Conservation (phyloP, 768 basidiomycete genomes). For the Mycena vulgaris region DNA sequence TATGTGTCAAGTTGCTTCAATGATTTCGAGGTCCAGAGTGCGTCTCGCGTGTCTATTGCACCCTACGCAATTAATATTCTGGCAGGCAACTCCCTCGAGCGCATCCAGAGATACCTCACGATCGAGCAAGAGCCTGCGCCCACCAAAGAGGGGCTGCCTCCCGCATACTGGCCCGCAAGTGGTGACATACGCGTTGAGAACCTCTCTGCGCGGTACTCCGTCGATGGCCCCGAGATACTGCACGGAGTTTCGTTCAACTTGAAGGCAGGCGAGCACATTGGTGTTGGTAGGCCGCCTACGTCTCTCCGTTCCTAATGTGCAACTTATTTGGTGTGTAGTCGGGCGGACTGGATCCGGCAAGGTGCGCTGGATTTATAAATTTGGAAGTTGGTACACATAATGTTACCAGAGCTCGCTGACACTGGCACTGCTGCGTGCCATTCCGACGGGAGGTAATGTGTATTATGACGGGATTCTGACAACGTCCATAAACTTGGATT, state of each 20-base stretch:
- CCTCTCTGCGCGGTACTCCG: conserved; percentile 71
- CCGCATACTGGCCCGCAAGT: conserved; percentile 64
- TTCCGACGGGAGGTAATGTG: conserved; percentile 70
- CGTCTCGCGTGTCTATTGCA: conserved; percentile 36
- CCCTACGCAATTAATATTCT: conserved; percentile 45
- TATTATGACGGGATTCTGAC: conserved; percentile 70
- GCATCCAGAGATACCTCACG: conserved; percentile 67
- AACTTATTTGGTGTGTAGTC: conserved; percentile 43
- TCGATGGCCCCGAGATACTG: conserved; percentile 65
- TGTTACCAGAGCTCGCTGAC: conserved; percentile 66
- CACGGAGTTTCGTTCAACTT: conserved; percentile 67
- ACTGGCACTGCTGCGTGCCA: conserved; percentile 70
- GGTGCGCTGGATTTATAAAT: conserved; percentile 40
- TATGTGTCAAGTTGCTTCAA: conserved; percentile 51
- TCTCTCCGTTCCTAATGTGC: neutral
- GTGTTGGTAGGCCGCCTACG: conserved; percentile 53
- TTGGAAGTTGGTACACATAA: neutral
- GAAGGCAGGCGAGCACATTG: conserved; percentile 68
- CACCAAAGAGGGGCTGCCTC: conserved; percentile 59
- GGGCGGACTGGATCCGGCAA: conserved; percentile 64
- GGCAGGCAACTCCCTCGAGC: conserved; percentile 59
- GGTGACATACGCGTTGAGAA: conserved; percentile 20
- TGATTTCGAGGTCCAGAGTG: conserved; percentile 61
- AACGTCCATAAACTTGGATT: conserved; percentile 66
- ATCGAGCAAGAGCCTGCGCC: conserved; percentile 69